Conservation (phyloP, 306 rosid species). For the Geum urbanum region DNA sequence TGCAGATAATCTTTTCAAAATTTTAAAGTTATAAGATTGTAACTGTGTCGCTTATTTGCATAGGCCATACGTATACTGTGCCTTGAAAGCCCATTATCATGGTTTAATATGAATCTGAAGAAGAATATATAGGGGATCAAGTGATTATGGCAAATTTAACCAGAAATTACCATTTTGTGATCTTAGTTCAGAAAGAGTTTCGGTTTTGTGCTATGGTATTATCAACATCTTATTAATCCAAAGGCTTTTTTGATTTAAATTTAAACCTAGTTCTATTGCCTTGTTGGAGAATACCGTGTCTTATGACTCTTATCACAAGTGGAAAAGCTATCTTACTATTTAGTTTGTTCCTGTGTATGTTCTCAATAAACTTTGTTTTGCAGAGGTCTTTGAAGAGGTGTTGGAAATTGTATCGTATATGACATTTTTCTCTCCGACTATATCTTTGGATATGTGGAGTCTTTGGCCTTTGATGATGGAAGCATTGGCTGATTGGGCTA, state of each 20-base stretch:
- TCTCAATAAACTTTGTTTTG: constrained; percentile 11
- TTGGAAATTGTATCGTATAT: constrained; percentile 92
- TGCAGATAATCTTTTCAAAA: background rate
- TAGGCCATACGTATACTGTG: background rate
- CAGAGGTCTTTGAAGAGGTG: constrained; percentile 99
- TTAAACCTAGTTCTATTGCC: background rate
- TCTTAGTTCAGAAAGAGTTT: background rate
- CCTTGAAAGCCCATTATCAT: background rate
- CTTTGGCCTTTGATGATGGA: constrained; percentile 99
- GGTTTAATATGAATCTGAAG: no score
- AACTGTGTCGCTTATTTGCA: background rate
- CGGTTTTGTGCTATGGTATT: background rate
- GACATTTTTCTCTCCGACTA: constrained; percentile 91
- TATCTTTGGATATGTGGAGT: constrained; percentile 92
- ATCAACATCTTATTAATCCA: background rate
- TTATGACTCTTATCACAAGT: background rate
- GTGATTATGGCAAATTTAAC: background rate
- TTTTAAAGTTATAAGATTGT: background rate
- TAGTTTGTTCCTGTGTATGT: background rate
- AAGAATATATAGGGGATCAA: background rate
- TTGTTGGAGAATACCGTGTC: background rate
- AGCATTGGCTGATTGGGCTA: constrained; percentile 88
- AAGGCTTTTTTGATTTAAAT: background rate
- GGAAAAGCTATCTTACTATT: background rate
- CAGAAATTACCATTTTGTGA: background rate